Conservation (phyloP, 768 basidiomycete genomes). For the Dentipellis fragilis region DNA sequence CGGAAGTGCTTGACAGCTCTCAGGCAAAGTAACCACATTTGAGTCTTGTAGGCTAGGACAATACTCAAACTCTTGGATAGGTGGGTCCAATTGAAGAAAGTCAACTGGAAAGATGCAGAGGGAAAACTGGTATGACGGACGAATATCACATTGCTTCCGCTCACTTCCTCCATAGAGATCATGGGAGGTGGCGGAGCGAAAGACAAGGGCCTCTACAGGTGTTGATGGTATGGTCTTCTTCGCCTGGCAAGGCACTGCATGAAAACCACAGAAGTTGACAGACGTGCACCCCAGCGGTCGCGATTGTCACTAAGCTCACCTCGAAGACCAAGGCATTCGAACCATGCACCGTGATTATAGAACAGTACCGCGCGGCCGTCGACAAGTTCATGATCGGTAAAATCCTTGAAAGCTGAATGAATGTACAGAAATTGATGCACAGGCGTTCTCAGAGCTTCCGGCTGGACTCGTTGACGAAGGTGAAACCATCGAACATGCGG, state of each 20-base stretch:
- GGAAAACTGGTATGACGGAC: conserved; percentile 51
- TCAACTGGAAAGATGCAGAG: conserved; percentile 69
- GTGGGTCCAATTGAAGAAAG: conserved; percentile 79
- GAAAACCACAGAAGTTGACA: not conserved
- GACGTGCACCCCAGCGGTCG: conserved; percentile 48
- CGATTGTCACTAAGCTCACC: conserved; percentile 70
- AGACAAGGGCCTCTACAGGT: conserved; percentile 64
- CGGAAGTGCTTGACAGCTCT: not conserved
- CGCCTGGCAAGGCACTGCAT: not conserved
- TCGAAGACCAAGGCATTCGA: conserved; percentile 68
- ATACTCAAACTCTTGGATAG: conserved; percentile 29
- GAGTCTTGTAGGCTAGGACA: not conserved
- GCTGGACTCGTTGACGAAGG: conserved; percentile 79
- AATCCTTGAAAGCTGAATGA: not conserved
- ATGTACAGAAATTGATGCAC: not conserved
- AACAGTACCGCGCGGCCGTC: conserved; percentile 88
- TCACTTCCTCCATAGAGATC: conserved; percentile 35
- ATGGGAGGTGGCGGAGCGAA: conserved; percentile 90
- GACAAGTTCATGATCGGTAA: conserved; percentile 67
- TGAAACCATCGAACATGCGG: conserved; percentile 73
- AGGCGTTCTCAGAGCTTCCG: conserved; percentile 37
- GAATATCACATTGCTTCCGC: not conserved
- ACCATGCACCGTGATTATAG: conserved; percentile 73
- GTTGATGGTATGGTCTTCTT: conserved; percentile 55
- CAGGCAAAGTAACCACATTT: not conserved